Conservation (phyloP, 179 eudicot species). For the Monotropa hypopitys region DNA sequence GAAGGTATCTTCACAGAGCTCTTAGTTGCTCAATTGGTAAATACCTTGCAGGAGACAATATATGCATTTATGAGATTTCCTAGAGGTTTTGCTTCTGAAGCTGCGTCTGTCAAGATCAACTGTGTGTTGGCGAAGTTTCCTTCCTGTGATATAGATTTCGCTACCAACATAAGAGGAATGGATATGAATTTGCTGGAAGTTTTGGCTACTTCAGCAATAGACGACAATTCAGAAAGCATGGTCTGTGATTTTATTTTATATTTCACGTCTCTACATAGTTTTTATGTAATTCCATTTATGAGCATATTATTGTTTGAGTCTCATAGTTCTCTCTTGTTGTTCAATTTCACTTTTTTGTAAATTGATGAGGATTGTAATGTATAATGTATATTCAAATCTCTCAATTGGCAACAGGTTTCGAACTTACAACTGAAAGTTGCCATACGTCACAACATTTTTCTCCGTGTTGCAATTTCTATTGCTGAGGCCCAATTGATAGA, state of each 20-base stretch:
- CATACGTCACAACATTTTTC: constrained; percentile 48
- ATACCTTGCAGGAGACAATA: constrained; percentile 42
- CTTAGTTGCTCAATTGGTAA: not conserved
- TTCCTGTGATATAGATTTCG: constrained; percentile 26
- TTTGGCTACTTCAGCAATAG: constrained; percentile 26
- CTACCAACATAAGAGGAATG: constrained; percentile 21
- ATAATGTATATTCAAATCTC: not conserved
- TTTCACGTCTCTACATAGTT: not conserved
- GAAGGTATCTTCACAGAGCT: not conserved
- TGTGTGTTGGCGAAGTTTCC: constrained; percentile 22
- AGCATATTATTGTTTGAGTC: not conserved
- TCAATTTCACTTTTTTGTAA: not conserved
- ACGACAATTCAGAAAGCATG: constrained; percentile 25
- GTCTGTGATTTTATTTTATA: constrained; percentile 21
- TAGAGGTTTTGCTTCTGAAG: constrained; percentile 32
- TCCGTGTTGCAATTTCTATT: constrained; percentile 42
- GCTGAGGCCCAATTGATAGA: constrained; percentile 46
- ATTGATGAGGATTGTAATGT: not conserved
- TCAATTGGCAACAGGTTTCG: constrained; percentile 28
- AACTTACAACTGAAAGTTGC: constrained; percentile 38
- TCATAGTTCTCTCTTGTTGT: not conserved
- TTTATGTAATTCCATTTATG: not conserved
- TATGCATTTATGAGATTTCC: constrained; percentile 76
- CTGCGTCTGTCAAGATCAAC: constrained; percentile 30
- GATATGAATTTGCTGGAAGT: constrained; percentile 50